A percentile compares a stretch with the other conserved stretches of the same genome.
phyloP scores from a whole-genome alignment of 306 rosid species.

The Cicer yamashitae region DNA sequence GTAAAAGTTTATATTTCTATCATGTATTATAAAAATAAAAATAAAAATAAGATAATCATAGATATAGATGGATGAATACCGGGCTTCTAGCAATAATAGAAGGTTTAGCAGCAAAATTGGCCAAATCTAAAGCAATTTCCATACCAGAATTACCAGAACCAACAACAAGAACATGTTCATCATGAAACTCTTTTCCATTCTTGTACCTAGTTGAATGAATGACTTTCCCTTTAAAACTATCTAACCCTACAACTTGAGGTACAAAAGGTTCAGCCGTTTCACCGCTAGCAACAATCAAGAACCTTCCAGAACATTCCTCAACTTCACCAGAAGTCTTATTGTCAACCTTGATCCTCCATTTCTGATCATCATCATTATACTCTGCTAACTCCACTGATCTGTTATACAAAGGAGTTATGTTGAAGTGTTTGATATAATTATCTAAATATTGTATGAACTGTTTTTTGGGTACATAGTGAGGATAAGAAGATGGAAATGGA shows the following conservation, averaged over 20 bases:
- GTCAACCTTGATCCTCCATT: conserved; percentile 57
- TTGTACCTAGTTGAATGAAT: conserved; percentile 65
- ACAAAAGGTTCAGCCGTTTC: conserved; percentile 60
- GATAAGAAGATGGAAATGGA: conserved; percentile 56
- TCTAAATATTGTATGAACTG: conserved; percentile 57
- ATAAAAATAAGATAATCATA: too few species aligned
- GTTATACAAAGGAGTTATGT: conserved; percentile 54
- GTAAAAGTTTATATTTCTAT: too few species aligned
- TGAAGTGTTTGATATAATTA: conserved; percentile 55
- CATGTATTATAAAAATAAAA: too few species aligned
- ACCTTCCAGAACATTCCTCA: conserved; percentile 54
- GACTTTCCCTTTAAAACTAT: conserved; percentile 52
- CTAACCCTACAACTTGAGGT: conserved; percentile 60
- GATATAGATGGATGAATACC: conserved; percentile 42
- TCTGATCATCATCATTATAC: conserved; percentile 12
- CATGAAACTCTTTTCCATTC: conserved; percentile 51
- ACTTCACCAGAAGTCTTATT: conserved; percentile 13
- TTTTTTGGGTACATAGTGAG: conserved; percentile 56
- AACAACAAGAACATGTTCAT: conserved; percentile 65
- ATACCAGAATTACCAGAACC: conserved; percentile 86
- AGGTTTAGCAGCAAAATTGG: conserved; percentile 62
- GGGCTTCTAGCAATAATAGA: conserved; percentile 70
- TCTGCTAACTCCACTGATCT: conserved; percentile 52
- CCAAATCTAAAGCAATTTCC: conserved; percentile 72
- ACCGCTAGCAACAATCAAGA: conserved; percentile 73